These are phyloP conservation scores for Rhypophila decipiens DNA, from an alignment of 495 filamentous ascomycete species.

Conservation along the genomic window DNA sequence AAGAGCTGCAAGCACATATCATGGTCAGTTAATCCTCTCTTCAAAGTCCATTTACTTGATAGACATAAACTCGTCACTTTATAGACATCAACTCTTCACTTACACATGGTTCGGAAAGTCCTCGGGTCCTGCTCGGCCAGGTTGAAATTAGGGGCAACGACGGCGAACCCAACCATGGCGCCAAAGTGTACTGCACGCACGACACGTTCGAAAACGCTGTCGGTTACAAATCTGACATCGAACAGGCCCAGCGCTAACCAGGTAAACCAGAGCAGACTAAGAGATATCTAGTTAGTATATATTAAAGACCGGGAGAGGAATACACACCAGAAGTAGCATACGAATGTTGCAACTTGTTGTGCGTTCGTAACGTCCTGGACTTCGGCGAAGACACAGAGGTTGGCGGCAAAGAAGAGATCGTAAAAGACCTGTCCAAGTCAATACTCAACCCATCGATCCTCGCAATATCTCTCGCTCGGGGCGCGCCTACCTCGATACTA, in stretches of 20 bases:
- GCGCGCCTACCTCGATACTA: not conserved
- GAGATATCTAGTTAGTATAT: conserved; percentile 45
- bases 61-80: too few species aligned
- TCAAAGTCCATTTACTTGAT: too few species aligned
- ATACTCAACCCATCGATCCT: too few species aligned
- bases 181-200: conserved; percentile 57
- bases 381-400: conserved; percentile 57
- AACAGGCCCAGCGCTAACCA: conserved; percentile 64
- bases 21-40: conserved; percentile 2
- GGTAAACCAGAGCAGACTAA: conserved; percentile 60
- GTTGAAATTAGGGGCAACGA: conserved; percentile 37
- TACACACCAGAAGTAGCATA: conserved; percentile 56
- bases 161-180: conserved; percentile 58
- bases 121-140: conserved; percentile 32
- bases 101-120: conserved; percentile 47
- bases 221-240: conserved; percentile 61
- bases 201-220: conserved; percentile 55
- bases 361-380: conserved; percentile 46
- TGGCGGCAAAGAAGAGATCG: conserved; percentile 65
- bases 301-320: conserved; percentile 20
- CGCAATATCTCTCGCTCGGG: too few species aligned
- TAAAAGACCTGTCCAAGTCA: too few species aligned
- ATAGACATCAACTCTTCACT: too few species aligned
- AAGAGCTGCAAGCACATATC: conserved; percentile 37
- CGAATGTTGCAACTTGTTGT: conserved; percentile 34